These are phyloP conservation scores for Beauveria sp. DNA, from an alignment of 2,329 filamentous ascomycete species.

Conservation along the genomic window DNA sequence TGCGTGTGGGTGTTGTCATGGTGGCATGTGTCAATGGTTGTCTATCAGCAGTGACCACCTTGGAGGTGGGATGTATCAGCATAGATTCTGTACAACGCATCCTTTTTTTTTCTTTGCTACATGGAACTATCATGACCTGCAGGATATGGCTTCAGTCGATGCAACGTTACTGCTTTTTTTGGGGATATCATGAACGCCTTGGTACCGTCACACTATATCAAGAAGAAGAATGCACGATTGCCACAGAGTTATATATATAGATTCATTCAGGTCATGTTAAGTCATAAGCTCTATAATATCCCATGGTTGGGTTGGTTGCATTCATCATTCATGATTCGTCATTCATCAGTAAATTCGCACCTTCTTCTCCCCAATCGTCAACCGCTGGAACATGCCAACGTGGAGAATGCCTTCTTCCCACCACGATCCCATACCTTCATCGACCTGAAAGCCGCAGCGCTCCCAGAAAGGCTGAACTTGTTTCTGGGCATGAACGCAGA, in stretches of 20 bases:
- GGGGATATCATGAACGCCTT: too few relatives aligned
- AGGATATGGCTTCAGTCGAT: too few relatives aligned
- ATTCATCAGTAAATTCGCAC: constrained; percentile 18
- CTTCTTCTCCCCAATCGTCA: constrained; percentile 28
- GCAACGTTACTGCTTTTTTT: too few relatives aligned
- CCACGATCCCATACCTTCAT: constrained; percentile 70
- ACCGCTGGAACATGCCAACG: constrained; percentile 67
- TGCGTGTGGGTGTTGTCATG: not conserved
- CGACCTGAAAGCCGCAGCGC: constrained; percentile 64
- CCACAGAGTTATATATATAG: not conserved
- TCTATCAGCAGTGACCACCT: not conserved
- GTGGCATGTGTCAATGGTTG: not conserved
- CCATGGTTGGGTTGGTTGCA: not conserved
- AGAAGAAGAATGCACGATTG: not conserved
- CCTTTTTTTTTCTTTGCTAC: too few relatives aligned
- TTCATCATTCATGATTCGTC: not conserved
- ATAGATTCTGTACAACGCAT: too few relatives aligned
- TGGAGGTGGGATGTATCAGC: too few relatives aligned
- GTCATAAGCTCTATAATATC: constrained; percentile 1
- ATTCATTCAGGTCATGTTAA: constrained; percentile 2
- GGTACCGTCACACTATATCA: too few relatives aligned
- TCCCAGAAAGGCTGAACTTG: constrained; percentile 58
- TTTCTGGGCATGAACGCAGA: constrained; percentile 74
- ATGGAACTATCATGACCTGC: too few relatives aligned
- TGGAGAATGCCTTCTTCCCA: constrained; percentile 78